Evolutionary conservation across 495 filamentous ascomycete genomes (phyloP), one percentile per base, ranked within the genome.

Genomic region (Achaetomiella virescens): DNA sequence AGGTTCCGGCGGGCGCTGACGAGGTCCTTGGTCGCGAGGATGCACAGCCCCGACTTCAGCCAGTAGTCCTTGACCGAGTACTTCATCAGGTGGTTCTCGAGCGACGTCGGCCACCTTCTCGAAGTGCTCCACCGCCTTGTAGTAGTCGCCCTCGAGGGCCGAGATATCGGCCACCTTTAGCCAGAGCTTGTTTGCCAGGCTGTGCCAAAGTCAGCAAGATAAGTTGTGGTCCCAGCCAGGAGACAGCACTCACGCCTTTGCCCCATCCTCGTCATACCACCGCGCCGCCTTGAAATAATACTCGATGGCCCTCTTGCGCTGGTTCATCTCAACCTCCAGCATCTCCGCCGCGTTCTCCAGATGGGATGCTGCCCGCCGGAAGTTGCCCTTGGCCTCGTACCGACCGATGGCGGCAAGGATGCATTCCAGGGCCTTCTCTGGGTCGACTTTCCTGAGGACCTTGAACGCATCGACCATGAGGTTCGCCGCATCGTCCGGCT

Each of bases 31-130:
- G 81, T 81, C 52, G 89, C 88, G 36, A 95, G 76, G 59, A 87
- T 82, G 71, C 88, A 92, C 48, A 97, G 83, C 36, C 89, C 90
- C 0, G 89, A 88, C 76, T 96, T 95, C 57, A 96, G 74, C 68
- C 95, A 86, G 72, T 96, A 95, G 48, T 95, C 88, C 70, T 96
- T 96, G 52, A 96, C 85, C 15, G 84, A 89, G 81, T 85, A 96
- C 63, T 84, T 89, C 89, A 95, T 91, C 58, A 91, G 68, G 64
- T 88, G 85, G 71, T 91, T 92, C 66, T 80, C 80, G 48, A 91
- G 81, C 6, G 83, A 83, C 37, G 27, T 80, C 79, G 31, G 87
- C 87, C 37, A 96, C 87, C 61, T 83, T 81, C 68, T 96, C 92
- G 70, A 84, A 97, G 64, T 83, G 74, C 56, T 87, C 80, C 62